phyloP scores from a whole-genome alignment of 441 rosid genomes.

The Flueggea neowawraea region DNA sequence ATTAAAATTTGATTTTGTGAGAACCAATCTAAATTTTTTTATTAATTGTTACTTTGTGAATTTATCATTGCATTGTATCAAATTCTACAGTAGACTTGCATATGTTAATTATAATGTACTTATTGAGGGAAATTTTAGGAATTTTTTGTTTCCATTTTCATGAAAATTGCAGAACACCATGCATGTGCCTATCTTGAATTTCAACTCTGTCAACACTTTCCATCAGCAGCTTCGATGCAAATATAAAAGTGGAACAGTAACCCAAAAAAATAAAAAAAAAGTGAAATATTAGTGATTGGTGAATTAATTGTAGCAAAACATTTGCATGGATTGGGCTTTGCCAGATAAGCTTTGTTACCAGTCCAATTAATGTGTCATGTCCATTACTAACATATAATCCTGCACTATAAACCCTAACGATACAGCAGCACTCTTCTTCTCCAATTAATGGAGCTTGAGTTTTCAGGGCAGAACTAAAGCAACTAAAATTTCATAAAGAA shows the following conservation, averaged over 20 bases:
- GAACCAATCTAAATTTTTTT: no score
- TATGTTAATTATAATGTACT: no score
- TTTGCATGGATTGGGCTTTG: conserved; percentile 2
- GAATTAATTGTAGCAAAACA: conserved; percentile 12
- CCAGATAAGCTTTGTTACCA: not conserved
- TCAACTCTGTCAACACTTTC: not conserved
- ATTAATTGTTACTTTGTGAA: no score
- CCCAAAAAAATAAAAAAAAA: conserved; percentile 13
- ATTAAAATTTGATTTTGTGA: no score
- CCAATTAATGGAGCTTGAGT: no score
- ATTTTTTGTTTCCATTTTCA: not conserved
- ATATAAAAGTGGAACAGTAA: not conserved
- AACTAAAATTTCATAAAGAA: no score
- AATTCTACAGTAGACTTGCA: no score
- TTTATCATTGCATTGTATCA: no score
- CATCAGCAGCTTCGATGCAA: not conserved
- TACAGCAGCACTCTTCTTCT: not conserved
- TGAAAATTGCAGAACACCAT: not conserved
- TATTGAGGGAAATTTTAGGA: not conserved
- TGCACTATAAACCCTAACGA: conserved; percentile 2
- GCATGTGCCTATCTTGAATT: not conserved
- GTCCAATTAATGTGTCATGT: conserved; percentile 3
- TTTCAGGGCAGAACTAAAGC: no score
- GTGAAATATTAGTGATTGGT: conserved; percentile 1
- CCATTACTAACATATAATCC: not conserved